Base-by-base conservation (phyloP, 2,329 filamentous ascomycete genomes). In the Fusarium euwallaceae region DNA sequence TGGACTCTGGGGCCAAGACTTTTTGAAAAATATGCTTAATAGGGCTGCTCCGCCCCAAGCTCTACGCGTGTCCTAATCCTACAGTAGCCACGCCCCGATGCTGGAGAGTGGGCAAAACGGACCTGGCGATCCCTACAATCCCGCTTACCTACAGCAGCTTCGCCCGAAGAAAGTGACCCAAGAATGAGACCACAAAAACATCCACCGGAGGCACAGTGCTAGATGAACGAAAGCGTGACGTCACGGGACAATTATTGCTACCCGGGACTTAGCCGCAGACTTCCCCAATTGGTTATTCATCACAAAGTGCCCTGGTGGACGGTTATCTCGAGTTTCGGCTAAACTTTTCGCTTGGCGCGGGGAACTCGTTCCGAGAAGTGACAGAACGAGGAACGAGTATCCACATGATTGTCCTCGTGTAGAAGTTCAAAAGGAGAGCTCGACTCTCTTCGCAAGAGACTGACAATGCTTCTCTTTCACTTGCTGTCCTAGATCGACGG, bases 11-110 rank as follows among this genome's bases (percentile, higher is more conserved):
- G 29, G 36, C 32, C 20, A 39, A 39, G 32, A 36, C n/a, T n/a
- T n/a, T 8, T 6, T 5, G 29, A 27, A 63, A 29, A 53, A 48
- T 60, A 65, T 60, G 39, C 63, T 60, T 51, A 37, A 59, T 59
- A 59, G 62, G 62, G 62, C 62, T 48, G 62, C 63, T 65, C 55
- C 63, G 63, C 63, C 55, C 27, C 63, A 4, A 22, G 29, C 27
- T n/a, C 62, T 32, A 45, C 51, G 62, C 62, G 51, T 59, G 62
- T 51, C 27, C 58, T 45, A 27, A 17, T 48, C 43, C 22, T 27
- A 48, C 43, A 48, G 43, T 5, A 48, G 56, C 20, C 14, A 39
- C 27, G 20, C 29, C 17, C 58, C 58, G 24, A 29, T 27, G 58
- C 32, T 59, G 36, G 11, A 29, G 22, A 59, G 56, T 39, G 56